Evolutionary conservation across 148 eudicot genomes (phyloP).

Genomic region (Rhododendron molle): DNA sequence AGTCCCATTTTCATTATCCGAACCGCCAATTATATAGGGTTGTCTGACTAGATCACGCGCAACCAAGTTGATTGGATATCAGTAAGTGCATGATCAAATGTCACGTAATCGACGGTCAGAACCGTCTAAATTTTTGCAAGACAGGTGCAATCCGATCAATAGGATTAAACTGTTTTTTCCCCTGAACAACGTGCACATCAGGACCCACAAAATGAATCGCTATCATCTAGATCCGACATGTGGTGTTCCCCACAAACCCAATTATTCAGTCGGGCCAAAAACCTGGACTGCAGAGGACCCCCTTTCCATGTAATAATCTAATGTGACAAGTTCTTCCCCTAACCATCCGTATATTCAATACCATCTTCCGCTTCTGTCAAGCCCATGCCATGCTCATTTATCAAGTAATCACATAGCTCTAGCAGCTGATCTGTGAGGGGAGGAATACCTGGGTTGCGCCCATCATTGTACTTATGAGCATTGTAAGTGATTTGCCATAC

Average conservation of each 20-base stretch:
- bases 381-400: constrained; percentile 32
- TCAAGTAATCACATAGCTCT: constrained; percentile 70
- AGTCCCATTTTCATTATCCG: not conserved
- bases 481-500: constrained; percentile 81
- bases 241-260: not conserved
- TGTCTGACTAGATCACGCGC: not conserved
- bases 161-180: not conserved
- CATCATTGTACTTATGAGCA: constrained; percentile 77
- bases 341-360: constrained; percentile 29
- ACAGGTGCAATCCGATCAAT: not conserved
- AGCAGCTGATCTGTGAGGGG: constrained; percentile 89
- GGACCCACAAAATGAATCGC: not conserved
- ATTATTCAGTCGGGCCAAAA: not conserved
- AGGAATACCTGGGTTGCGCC: constrained; percentile 90
- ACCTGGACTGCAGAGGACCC: not conserved
- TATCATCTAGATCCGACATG: not conserved
- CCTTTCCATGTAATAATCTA: not conserved
- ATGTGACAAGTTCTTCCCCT: not conserved
- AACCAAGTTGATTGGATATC: not conserved
- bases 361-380: constrained; percentile 75
- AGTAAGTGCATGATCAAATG: not conserved
- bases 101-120: not conserved
- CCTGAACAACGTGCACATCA: not conserved
- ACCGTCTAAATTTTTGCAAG: not conserved
- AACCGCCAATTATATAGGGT: not conserved